These are phyloP conservation scores for Backusella tuberculispora DNA, from an alignment of 192 early-diverging fungal genomes.

Conservation along the genomic window DNA sequence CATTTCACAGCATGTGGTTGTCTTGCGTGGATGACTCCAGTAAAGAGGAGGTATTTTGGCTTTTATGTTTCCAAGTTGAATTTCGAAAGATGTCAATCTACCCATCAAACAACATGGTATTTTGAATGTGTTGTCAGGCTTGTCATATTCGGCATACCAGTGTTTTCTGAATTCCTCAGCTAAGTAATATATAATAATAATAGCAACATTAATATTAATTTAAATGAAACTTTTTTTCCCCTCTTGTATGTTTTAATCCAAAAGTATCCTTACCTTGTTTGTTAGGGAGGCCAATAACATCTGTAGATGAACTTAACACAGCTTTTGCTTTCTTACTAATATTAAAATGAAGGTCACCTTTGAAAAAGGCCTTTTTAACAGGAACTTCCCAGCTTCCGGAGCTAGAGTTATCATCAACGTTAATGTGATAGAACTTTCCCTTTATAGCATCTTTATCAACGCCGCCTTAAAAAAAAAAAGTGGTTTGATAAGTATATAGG, in stretches of 20 bases:
- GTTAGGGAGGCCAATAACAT: slow-evolving; percentile 34
- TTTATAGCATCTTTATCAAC: slow-evolving; percentile 35
- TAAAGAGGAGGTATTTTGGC: slow-evolving; percentile 33
- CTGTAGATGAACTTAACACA: slow-evolving; percentile 34
- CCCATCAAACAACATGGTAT: slow-evolving; percentile 37
- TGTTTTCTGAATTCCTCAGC: slow-evolving; percentile 36
- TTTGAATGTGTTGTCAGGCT: slow-evolving; percentile 28
- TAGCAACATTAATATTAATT: too few species aligned
- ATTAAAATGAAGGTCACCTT: slow-evolving; percentile 17
- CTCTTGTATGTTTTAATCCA: background rate
- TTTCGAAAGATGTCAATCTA: slow-evolving; percentile 29
- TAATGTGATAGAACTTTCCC: slow-evolving; percentile 24
- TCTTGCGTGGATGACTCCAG: slow-evolving; percentile 33
- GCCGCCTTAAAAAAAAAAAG: slow-evolving; percentile 28
- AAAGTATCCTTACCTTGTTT: slow-evolving; percentile 31
- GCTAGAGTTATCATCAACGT: background rate
- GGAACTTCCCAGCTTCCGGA: slow-evolving; percentile 35
- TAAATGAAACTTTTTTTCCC: background rate
- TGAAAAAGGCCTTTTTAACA: slow-evolving; percentile 28
- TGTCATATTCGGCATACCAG: slow-evolving; percentile 31
- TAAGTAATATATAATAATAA: background rate
- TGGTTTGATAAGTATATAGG: background rate
- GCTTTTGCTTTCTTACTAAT: slow-evolving; percentile 31
- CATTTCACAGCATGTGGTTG: slow-evolving; percentile 28
- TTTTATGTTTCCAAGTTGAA: slow-evolving; percentile 8